Evolutionary conservation across 2,329 filamentous ascomycete species (phyloP).

Genomic region (Lasiodiplodia sp.): DNA sequence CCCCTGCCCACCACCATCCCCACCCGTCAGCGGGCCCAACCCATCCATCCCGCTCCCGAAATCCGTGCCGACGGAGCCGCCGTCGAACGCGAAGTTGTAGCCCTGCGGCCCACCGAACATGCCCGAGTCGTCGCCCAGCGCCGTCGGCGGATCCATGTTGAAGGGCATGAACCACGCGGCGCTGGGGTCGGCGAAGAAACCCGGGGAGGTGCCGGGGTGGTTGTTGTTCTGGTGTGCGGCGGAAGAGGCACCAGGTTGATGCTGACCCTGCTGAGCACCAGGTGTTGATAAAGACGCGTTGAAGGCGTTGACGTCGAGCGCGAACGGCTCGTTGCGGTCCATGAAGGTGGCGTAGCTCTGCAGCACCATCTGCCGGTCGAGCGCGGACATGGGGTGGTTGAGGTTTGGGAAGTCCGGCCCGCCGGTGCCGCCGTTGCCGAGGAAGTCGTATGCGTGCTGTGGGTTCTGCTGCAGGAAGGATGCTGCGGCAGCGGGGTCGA

Average conservation of each 20-base stretch:
- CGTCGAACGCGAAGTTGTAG: constrained; percentile 20
- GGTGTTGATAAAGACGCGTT: constrained; percentile 8
- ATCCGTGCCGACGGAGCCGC: not conserved
- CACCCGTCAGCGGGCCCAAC: constrained; percentile 14
- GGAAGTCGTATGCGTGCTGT: constrained; percentile 26
- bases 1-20: not conserved
- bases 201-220: constrained; percentile 21
- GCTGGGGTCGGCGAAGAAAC: constrained; percentile 48
- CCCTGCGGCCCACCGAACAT: constrained; percentile 17
- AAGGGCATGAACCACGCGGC: constrained; percentile 94
- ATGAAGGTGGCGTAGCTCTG: constrained; percentile 65
- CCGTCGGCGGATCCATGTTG: constrained; percentile 77
- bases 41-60: constrained; percentile 16
- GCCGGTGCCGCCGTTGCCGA: not conserved
- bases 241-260: constrained; percentile 21
- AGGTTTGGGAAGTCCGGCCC: constrained; percentile 33
- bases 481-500: constrained; percentile 41
- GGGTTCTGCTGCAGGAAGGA: constrained; percentile 36
- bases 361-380: constrained; percentile 79
- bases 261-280: not conserved
- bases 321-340: constrained; percentile 34
- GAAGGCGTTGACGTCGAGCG: constrained; percentile 27
- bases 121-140: constrained; percentile 47
- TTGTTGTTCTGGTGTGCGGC: no score
- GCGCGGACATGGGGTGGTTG: constrained; percentile 67